Evolutionary conservation across 495 filamentous ascomycete species (phyloP).

Genomic region (Penicillium psychrofluorescens): DNA sequence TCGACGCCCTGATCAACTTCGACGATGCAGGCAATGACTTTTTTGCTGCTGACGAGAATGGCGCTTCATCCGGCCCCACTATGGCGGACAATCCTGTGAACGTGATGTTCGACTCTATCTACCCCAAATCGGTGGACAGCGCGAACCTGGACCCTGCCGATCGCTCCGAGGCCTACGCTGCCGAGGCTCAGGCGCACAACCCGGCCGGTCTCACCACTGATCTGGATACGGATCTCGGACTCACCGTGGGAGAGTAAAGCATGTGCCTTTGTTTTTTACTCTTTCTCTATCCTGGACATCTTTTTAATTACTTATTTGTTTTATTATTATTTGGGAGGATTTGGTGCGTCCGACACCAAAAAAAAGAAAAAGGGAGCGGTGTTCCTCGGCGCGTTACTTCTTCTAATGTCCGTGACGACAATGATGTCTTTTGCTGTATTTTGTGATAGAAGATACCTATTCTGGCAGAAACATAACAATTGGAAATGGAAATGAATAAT

Average conservation of each 20-base stretch:
- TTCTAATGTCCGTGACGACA: too few species aligned
- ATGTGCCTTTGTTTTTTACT: slow-evolving; percentile 3
- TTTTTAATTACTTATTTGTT: slow-evolving; percentile 7
- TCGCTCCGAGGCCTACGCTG: slow-evolving; percentile 3
- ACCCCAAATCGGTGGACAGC: slow-evolving; percentile 16
- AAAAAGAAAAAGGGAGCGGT: too few species aligned
- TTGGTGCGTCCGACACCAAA: neutral
- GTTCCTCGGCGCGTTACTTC: too few species aligned
- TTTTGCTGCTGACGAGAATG: slow-evolving; percentile 23
- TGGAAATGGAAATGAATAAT: too few species aligned
- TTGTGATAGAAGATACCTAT: too few species aligned
- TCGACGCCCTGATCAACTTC: slow-evolving; percentile 43
- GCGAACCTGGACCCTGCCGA: slow-evolving; percentile 11
- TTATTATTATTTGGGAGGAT: slow-evolving; percentile 3
- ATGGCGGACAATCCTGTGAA: slow-evolving; percentile 18
- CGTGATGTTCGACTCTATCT: slow-evolving; percentile 22
- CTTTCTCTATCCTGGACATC: slow-evolving; percentile 3
- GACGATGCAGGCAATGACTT: slow-evolving; percentile 36
- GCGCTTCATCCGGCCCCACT: slow-evolving; percentile 4
- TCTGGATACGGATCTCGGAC: slow-evolving; percentile 26
- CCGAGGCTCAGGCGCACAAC: slow-evolving; percentile 11
- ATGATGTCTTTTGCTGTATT: too few species aligned
- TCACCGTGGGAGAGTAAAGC: slow-evolving; percentile 14
- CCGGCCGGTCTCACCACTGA: slow-evolving; percentile 10
- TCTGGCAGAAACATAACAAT: too few species aligned